Evolutionary conservation across 2,329 filamentous ascomycete species (phyloP).

Genomic region (Colletotrichum eremochloae): DNA sequence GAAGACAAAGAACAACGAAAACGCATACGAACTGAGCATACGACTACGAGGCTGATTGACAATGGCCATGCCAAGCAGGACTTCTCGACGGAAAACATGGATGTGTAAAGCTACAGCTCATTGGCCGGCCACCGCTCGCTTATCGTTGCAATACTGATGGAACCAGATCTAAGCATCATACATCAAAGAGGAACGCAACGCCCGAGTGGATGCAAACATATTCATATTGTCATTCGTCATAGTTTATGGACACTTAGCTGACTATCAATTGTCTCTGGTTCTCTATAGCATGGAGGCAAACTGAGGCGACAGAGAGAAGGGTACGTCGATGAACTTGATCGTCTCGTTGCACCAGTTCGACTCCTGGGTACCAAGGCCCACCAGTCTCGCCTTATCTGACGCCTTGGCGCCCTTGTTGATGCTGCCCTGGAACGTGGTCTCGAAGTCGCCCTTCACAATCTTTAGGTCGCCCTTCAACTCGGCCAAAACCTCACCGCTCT

Average conservation of each 20-base stretch:
- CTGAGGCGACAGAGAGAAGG: conserved; percentile 38
- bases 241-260: neutral
- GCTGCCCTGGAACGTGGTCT: conserved; percentile 48
- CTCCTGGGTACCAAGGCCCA: conserved; percentile 46
- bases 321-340: conserved; percentile 47
- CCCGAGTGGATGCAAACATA: neutral
- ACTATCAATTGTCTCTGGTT: neutral
- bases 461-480: conserved; percentile 48
- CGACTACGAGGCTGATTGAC: neutral
- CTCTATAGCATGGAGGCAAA: conserved; percentile 34
- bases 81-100: neutral
- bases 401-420: conserved; percentile 35
- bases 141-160: neutral
- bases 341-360: conserved; percentile 49
- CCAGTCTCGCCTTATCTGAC: conserved; percentile 45
- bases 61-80: neutral
- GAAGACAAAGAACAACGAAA: neutral
- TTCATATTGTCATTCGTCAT: conserved; percentile 36
- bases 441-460: conserved; percentile 47
- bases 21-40: neutral
- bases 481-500: conserved; percentile 46
- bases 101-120: neutral
- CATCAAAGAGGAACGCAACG: neutral
- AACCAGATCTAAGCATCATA: conserved; percentile 20
- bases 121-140: conserved; percentile 5